Conservation (phyloP, 2,329 filamentous ascomycete genomes). For the Dactylellina drechsleri region DNA sequence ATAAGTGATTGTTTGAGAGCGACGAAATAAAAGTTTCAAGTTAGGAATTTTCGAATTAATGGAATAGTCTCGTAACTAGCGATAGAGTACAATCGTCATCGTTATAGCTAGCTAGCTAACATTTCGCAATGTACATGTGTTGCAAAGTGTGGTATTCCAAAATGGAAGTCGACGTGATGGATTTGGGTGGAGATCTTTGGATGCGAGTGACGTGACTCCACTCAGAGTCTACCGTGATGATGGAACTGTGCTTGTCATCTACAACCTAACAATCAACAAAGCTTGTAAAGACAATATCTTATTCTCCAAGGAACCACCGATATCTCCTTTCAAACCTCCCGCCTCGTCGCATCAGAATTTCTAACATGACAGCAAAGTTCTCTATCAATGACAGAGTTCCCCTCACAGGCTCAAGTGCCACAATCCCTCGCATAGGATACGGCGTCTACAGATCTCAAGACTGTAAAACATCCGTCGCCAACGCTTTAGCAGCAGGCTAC, state of each 20-base stretch:
- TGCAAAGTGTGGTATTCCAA: conserved; percentile 33
- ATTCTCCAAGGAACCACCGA: too few species aligned
- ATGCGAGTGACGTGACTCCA: too few species aligned
- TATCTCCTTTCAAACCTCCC: neutral
- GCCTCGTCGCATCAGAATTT: neutral
- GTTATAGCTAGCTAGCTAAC: neutral
- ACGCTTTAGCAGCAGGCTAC: conserved; percentile 70
- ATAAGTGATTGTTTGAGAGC: neutral
- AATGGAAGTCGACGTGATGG: too few species aligned
- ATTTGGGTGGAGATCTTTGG: too few species aligned
- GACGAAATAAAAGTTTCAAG: neutral
- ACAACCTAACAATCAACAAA: too few species aligned
- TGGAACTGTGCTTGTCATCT: too few species aligned
- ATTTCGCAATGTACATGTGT: conserved; percentile 5
- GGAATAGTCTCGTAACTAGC: too few species aligned
- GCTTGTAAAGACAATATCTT: too few species aligned
- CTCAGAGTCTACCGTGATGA: too few species aligned
- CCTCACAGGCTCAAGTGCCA: conserved; percentile 38
- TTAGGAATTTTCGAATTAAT: too few species aligned
- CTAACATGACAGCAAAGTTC: conserved; percentile 12
- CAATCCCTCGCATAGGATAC: conserved; percentile 75
- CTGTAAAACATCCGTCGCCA: conserved; percentile 70
- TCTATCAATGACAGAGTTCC: conserved; percentile 34
- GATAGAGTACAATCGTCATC: too few species aligned
- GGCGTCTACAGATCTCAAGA: conserved; percentile 74